Base-by-base conservation (phyloP, 768 basidiomycete genomes). In the Pleurotus tuoliensis region DNA sequence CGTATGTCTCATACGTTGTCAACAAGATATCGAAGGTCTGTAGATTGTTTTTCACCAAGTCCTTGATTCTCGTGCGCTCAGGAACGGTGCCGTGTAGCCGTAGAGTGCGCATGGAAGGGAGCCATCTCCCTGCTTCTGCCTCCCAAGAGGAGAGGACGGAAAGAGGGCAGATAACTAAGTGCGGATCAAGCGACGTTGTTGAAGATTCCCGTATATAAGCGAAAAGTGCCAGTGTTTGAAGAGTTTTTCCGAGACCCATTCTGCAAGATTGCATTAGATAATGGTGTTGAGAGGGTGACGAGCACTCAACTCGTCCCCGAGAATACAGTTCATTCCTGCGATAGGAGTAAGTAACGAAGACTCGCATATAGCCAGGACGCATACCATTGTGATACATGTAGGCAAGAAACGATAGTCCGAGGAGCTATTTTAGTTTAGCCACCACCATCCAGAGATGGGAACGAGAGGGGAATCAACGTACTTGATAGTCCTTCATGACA, bases 401-500 rank as follows among this genome's bases (percentile, higher is more conserved):
- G 13, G 80, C 80, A 43, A 90, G 76, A 66, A 81, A 89, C 8
- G 84, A 81, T 40, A 90, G 70, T 1, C 88, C 88, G 55, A 79
- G 76, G 40, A 88, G 72, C 81, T 80, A 59, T 37, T 20, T 4
- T 9, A 7, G 24, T n/a, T 53, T 40, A 30, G 37, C 50, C 13
- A 44, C 5, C 30, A 22, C 48, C 38, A 51, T n/a, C 20, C 20
- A n/a, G 5, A 53, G 1, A n/a, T 37, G 12, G 61, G 46, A 38
- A 41, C 16, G 47, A 45, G 7, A 18, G n/a, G 3, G 11, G 60
- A 4, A 34, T 34, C 30, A 9, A 34, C 71, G 5, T 39, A 81
- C 81, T 75, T 90, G 88, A 68, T 90, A 90, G 53, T 84, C 84
- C 66, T 89, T 89, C 78, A 90, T 81, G 22, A 73, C 68, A 13